Base-by-base conservation (phyloP, 1,284 basidiomycete species). In the Golubevia sp. region DNA sequence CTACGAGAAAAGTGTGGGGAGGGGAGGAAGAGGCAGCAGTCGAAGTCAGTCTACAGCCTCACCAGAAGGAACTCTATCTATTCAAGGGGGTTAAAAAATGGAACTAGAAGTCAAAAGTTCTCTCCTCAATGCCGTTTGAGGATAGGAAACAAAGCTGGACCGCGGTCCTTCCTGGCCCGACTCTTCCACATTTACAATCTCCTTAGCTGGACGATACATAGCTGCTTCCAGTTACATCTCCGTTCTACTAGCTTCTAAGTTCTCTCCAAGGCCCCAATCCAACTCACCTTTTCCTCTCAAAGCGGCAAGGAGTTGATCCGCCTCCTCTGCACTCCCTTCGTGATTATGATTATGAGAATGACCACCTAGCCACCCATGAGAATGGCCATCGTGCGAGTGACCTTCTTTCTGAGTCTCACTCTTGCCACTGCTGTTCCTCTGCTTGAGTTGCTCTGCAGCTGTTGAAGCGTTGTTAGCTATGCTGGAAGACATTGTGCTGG, bases 221-320 rank as follows among this genome's bases (percentile, higher is more conserved):
- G n/a, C n/a, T n/a, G 48, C 48, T 18, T 1, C 48, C 20, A 23
- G 20, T 23, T 23, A 18, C 48, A 18, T 49, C 18, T 49, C 20
- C 48, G 20, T 18, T 18, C 20, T 23, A 23, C 48, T 49, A 18
- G 18, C 20, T 49, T 23, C 20, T 23, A 18, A 23, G 18, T 49
- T 18, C 48, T 18, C 18, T 49, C 18, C 18, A 49, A 49, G 20
- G 48, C 18, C 18, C 18, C 1, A 49, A 49, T 49, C 18, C 1
- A n/a, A 55, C 55, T 68, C 62, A 49, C 71, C 67, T 54, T 70
- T 70, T 44, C 80, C 79, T 54, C 71, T 71, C 54, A 83, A 70
- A 2, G 80, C 82, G 18, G 74, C 71, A 18, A 83, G 65, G 26
- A 85, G 73, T 5, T 67, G 64, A 21, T 79, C 79, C 4, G 84